Percentiles rank a stretch among this genome's conserved stretches.
Evolutionary conservation across 192 early-diverging fungal genomes (phyloP).

Genomic region (Coemansia sp.): DNA sequence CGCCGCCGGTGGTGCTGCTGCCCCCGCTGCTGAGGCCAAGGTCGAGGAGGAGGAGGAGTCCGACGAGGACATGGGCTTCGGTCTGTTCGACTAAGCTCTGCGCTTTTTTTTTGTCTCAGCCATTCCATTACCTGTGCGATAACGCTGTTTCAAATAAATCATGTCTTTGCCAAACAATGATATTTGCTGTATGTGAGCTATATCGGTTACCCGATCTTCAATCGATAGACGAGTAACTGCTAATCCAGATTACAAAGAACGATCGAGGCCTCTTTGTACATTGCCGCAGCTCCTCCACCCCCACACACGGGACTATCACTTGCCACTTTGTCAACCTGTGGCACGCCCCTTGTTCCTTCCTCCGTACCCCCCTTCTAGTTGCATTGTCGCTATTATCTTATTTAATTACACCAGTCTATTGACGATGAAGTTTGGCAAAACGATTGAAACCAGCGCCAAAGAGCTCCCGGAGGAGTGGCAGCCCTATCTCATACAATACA

Average conservation of each 20-base stretch:
- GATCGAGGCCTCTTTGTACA: neutral
- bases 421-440: slow-evolving; percentile 76
- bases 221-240: neutral
- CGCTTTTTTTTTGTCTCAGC: neutral
- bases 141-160: neutral
- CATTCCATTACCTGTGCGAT: neutral
- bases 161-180: neutral
- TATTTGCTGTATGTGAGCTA: neutral
- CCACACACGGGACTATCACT: neutral
- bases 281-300: too few species aligned
- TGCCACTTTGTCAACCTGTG: neutral
- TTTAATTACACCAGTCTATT: neutral
- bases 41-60: slow-evolving; percentile 84
- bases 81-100: slow-evolving; percentile 91
- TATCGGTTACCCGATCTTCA: too few species aligned
- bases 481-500: slow-evolving; percentile 76
- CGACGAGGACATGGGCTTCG: slow-evolving; percentile 95
- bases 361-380: neutral
- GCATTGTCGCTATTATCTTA: neutral
- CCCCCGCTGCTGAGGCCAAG: slow-evolving; percentile 61
- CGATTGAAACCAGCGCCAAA: slow-evolving; percentile 64
- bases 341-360: neutral
- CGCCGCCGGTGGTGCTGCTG: slow-evolving; percentile 65
- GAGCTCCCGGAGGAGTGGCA: slow-evolving; percentile 71
- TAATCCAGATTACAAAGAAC: neutral